Conservation (phyloP, 495 filamentous ascomycete genomes). For the Copromyces sp. region DNA sequence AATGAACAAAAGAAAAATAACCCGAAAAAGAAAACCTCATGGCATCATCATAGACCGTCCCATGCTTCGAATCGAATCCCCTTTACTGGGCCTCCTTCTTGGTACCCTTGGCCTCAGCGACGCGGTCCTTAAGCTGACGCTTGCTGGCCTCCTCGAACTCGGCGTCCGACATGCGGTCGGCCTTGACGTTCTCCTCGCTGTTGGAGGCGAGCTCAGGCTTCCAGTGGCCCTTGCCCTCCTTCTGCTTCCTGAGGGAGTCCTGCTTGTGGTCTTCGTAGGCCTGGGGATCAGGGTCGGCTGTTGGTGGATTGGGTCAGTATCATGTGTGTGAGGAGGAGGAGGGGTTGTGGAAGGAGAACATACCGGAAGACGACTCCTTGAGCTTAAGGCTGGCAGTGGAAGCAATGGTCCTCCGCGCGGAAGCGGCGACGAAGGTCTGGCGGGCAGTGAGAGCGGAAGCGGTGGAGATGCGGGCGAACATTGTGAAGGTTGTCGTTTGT, state of each 20-base stretch:
- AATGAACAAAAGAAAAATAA: background rate
- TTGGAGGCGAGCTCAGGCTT: constrained; percentile 67
- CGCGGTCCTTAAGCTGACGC: constrained; percentile 34
- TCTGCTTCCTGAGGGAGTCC: constrained; percentile 55
- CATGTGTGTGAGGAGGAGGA: background rate
- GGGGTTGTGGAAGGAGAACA: background rate
- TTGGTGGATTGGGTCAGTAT: background rate
- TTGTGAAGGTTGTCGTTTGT: background rate
- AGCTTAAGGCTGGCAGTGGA: background rate
- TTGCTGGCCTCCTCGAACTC: constrained; percentile 21
- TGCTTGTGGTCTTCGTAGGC: constrained; percentile 64
- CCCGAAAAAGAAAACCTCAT: background rate
- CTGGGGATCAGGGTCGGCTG: constrained; percentile 19
- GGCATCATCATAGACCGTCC: background rate
- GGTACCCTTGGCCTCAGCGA: constrained; percentile 15
- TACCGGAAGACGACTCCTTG: constrained; percentile 4
- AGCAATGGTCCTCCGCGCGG: constrained; percentile 1
- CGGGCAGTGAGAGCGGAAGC: background rate
- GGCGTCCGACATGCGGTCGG: constrained; percentile 23
- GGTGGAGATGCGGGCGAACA: constrained; percentile 6
- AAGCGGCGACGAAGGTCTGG: background rate
- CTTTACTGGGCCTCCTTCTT: constrained; percentile 38
- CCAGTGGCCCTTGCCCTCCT: constrained; percentile 72
- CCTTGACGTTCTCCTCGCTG: constrained; percentile 67
- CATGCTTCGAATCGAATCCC: background rate